phyloP scores from a whole-genome alignment of 306 rosid genomes.

The Hippophae gyantsensis region DNA sequence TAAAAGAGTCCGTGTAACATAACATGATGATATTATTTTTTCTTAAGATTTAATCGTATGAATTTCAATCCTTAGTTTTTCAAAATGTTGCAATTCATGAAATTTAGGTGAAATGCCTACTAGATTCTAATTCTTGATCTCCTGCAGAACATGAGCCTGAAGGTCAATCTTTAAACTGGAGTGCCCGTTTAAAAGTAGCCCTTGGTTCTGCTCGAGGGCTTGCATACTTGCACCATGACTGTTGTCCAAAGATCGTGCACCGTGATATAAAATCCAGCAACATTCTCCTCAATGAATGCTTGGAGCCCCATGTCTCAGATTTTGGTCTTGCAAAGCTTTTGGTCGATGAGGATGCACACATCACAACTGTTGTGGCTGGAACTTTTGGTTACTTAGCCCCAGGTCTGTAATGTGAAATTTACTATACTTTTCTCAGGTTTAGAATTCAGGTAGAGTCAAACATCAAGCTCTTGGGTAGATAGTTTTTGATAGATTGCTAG shows the following conservation, averaged over 20 bases:
- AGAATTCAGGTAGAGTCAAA: not conserved
- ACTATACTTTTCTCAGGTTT: not conserved
- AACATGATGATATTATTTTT: no score
- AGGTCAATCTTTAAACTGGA: constrained; percentile 53
- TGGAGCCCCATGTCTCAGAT: constrained; percentile 86
- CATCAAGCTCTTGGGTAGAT: not conserved
- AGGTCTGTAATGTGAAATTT: constrained; percentile 38
- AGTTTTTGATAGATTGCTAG: not conserved
- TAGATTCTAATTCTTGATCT: constrained; percentile 5
- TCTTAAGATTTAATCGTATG: no score
- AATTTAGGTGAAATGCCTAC: not conserved
- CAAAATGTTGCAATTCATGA: not conserved
- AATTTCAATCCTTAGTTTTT: no score
- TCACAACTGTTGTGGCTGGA: constrained; percentile 97
- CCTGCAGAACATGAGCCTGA: constrained; percentile 29
- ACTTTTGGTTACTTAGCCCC: constrained; percentile 97
- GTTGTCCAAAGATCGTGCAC: constrained; percentile 79
- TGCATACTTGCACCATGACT: constrained; percentile 87
- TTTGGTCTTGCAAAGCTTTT: constrained; percentile 91
- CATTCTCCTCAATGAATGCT: constrained; percentile 72
- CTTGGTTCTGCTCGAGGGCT: constrained; percentile 96
- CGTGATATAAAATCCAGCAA: constrained; percentile 94
- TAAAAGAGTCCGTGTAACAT: no score
- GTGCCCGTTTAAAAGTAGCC: constrained; percentile 65
- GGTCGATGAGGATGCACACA: constrained; percentile 88